phyloP scores from a whole-genome alignment of 441 rosid species.

The Arabidopsis hybrid region DNA sequence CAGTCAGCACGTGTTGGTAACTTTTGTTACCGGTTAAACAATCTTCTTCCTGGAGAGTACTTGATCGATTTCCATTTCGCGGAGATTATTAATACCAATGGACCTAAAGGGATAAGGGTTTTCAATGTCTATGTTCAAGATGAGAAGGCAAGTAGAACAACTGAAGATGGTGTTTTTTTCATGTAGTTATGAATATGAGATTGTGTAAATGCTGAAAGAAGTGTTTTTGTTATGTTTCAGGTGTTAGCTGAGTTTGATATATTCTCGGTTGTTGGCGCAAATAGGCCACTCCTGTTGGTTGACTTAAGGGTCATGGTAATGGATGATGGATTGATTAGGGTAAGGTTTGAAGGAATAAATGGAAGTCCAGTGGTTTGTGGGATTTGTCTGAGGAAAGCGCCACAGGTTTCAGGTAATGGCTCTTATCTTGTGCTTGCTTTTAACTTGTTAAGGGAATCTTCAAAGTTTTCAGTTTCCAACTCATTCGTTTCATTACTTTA shows the following conservation, averaged over 20 bases:
- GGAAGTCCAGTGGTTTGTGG: slow-evolving; percentile 84
- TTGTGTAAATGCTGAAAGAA: background rate
- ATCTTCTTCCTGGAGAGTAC: slow-evolving; percentile 66
- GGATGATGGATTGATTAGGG: slow-evolving; percentile 63
- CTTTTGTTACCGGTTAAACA: slow-evolving; percentile 62
- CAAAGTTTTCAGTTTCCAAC: slow-evolving; percentile 5
- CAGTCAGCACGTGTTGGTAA: slow-evolving; percentile 79
- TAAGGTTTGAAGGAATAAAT: slow-evolving; percentile 74
- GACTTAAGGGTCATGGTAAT: slow-evolving; percentile 67
- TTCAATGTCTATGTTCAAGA: slow-evolving; percentile 87
- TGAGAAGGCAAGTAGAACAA: slow-evolving; percentile 67
- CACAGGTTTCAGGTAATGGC: slow-evolving; percentile 56
- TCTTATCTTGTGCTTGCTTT: slow-evolving; percentile 27
- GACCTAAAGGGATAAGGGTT: slow-evolving; percentile 86
- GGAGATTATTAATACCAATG: slow-evolving; percentile 82
- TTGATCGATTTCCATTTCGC: slow-evolving; percentile 82
- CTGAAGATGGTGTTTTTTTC: background rate
- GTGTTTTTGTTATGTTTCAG: slow-evolving; percentile 49
- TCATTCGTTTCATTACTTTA: slow-evolving; percentile 30
- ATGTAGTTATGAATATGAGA: background rate
- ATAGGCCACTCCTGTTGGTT: slow-evolving; percentile 78
- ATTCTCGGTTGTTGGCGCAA: slow-evolving; percentile 80
- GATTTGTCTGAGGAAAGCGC: slow-evolving; percentile 79
- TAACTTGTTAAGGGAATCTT: background rate
- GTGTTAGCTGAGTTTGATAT: slow-evolving; percentile 82